A percentile compares a stretch with the other conserved stretches of the same genome.
Conservation (phyloP, 2,329 filamentous ascomycete species). For the Hypoxylon sp. region DNA sequence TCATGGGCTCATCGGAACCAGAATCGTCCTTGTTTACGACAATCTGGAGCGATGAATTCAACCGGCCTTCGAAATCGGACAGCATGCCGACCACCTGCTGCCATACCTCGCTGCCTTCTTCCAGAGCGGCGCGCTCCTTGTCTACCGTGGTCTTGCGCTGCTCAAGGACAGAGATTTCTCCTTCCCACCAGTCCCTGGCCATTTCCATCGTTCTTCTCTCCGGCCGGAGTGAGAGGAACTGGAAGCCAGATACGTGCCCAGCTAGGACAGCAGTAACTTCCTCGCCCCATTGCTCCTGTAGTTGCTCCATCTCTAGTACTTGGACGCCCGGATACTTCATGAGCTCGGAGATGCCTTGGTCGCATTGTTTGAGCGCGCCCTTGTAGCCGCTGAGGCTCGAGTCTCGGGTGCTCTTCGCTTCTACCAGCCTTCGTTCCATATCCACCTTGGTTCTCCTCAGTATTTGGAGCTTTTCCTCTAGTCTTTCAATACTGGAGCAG, state of each 20-base stretch:
- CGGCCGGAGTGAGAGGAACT: constrained; percentile 68
- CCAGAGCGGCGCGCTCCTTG: constrained; percentile 69
- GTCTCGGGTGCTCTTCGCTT: constrained; percentile 71
- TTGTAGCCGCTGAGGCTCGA: constrained; percentile 76
- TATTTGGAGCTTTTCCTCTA: constrained; percentile 69
- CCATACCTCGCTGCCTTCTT: constrained; percentile 74
- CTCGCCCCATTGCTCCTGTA: constrained; percentile 38
- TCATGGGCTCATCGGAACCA: constrained; percentile 45
- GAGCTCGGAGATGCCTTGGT: constrained; percentile 67
- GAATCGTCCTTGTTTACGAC: constrained; percentile 35
- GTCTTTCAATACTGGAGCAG: constrained; percentile 68
- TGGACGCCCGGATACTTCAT: constrained; percentile 64
- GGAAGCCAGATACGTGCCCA: constrained; percentile 51
- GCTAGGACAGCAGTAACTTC: constrained; percentile 31
- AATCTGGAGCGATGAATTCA: constrained; percentile 30
- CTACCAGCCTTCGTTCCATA: constrained; percentile 66
- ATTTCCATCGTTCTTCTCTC: constrained; percentile 73
- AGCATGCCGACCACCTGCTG: constrained; percentile 66
- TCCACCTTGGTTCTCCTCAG: constrained; percentile 68
- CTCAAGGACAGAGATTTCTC: constrained; percentile 65
- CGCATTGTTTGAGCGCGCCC: constrained; percentile 70
- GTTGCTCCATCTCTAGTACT: constrained; percentile 59
- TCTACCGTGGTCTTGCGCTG: constrained; percentile 63
- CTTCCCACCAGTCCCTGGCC: constrained; percentile 75
- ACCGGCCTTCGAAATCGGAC: constrained; percentile 66